These are phyloP conservation scores for Rhizopogon hawkerae DNA, from an alignment of 1,284 basidiomycete genomes.

Conservation along the genomic window DNA sequence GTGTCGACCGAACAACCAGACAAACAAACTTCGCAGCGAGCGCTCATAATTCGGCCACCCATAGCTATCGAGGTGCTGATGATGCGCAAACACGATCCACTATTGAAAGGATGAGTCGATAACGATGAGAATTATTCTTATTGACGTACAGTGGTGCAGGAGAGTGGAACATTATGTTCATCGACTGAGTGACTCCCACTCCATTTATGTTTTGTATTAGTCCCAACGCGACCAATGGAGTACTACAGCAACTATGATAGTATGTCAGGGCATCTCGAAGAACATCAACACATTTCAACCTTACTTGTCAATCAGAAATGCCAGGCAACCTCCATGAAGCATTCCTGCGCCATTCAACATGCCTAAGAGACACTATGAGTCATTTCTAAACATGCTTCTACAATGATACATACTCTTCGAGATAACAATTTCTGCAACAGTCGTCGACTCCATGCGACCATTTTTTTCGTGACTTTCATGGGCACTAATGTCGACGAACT, in stretches of 20 bases:
- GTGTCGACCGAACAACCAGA: constrained; percentile 6
- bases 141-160: constrained; percentile 49
- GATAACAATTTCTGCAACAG: constrained; percentile 51
- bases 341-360: constrained; percentile 69
- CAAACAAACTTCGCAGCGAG: constrained; percentile 51
- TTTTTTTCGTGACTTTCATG: constrained; percentile 36
- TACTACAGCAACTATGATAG: constrained; percentile 48
- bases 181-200: constrained; percentile 62
- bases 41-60: constrained; percentile 59
- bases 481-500: constrained; percentile 50
- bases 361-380: constrained; percentile 28
- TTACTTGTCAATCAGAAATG: constrained; percentile 65
- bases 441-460: constrained; percentile 46
- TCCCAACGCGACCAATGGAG: constrained; percentile 57
- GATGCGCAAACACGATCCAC: constrained; percentile 50
- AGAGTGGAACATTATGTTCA: constrained; percentile 60
- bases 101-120: constrained; percentile 20
- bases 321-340: constrained; percentile 62
- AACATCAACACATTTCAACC: constrained; percentile 14
- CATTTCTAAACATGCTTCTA: constrained; percentile 8
- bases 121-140: constrained; percentile 4
- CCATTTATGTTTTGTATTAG: constrained; percentile 52
- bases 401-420: constrained; percentile 36
- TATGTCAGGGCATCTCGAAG: constrained; percentile 1
- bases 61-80: constrained; percentile 54